Evolutionary conservation across 129 eudicot genomes (phyloP), one percentile per base, ranked within the genome.

Genomic region (Artemisia annua): DNA sequence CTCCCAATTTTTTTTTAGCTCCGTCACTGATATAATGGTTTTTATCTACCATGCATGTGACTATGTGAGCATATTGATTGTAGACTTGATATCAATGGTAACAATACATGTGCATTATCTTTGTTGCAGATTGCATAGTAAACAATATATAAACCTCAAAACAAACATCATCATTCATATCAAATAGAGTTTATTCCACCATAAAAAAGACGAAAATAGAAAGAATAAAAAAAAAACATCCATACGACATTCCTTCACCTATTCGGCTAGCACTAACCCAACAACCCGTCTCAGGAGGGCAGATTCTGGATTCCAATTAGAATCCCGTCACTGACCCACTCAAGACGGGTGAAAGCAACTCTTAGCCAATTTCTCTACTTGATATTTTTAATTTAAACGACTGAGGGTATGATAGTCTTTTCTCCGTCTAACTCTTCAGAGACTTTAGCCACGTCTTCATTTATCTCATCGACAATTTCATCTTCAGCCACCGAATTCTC

Each of bases 381-480:
- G 5, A 2, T 51, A 1, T 1, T 71, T 63, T 46, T 71, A 20
- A 11, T 56, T 56, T 16, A 71, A 63, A 5, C 78, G 3, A 71
- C 39, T 6, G 55, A 9, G 81, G 81, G 67, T 39, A 49, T 11
- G 3, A 63, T 22, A 2, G 68, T 55, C 70, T 43, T 80, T 48
- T 69, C 75, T 57, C 58, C 22, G 10, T 75, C 73, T 5, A 78
- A 44, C 7, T 66, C 78, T 51, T 71, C 18, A 28, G 46, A 64
- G 3, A 55, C 73, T 39, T 55, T 65, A 54, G 48, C 78, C 54
- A 13, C 30, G 1, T 59, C 80, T 50, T 78, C 72, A 17, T 78
- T 70, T 24, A 70, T 64, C 20, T 61, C 62, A 20, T 65, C 63
- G 55, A 11, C 69, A 8, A 8, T 64, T 75, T 75, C 84, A 19